Base-by-base conservation (phyloP, 192 early-diverging fungal genomes). In the Neocallimastix lanati region DNA sequence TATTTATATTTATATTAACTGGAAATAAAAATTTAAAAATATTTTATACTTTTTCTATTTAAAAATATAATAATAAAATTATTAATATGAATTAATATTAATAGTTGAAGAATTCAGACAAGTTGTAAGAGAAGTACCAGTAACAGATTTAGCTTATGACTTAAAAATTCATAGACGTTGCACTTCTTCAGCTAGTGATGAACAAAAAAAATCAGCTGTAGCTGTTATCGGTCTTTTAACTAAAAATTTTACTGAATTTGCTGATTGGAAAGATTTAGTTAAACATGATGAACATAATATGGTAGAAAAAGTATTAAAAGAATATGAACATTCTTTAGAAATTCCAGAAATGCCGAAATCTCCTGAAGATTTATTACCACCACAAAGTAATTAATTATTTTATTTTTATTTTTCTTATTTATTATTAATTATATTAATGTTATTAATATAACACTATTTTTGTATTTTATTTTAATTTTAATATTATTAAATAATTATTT, bases 211-310 rank as follows among this genome's bases (percentile, higher is more conserved):
- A 80, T 86, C 90, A 29, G 90, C 92, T 29, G 92, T 93, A n/a
- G 92, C 92, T 1, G 88, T 97, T 58, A 81, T 97, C 29, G 89
- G 90, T 13, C 86, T 98, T 36, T 83, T 96, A 12, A 92, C 93
- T 12, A 88, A 85, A 4, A 88, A 88, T 29, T 92, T 93, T 81
- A 88, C 94, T 12, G 91, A 94, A 28, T 94, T 95, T 82, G 79
- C 88, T 28, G 95, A 97, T 84, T 98, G 96, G 96, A 88, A 84
- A 80, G 96, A 98, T 76, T 85, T 96, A 76, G 92, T 97, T n/a
- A 90, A 92, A 80, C 87, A 88, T 77, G 89, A 93, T 40, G 93
- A 93, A 80, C 92, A 95, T 76, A 85, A 87, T 78, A 86, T 91
- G 79, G 90, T 95, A 12, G 92, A 93, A 82, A 87, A 88, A 78